Base-by-base conservation (phyloP, 257 asterid genomes). In the Oldenlandia corymbosa region DNA sequence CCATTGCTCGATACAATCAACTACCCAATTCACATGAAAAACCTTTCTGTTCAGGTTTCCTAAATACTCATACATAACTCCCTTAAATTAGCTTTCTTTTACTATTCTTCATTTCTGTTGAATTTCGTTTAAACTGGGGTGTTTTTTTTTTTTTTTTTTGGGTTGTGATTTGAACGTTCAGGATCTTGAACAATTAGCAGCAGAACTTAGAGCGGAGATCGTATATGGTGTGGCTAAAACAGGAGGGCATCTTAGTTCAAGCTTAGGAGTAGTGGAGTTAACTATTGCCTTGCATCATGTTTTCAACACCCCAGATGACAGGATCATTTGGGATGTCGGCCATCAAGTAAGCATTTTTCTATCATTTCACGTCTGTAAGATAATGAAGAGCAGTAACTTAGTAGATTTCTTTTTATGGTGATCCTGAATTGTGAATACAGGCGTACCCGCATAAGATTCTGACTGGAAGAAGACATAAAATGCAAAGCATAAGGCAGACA, bases 311-410 rank as follows among this genome's bases (percentile, higher is more conserved):
- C 95, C 96, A 2, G 81, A 79, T 2, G 96, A 89, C 64, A 86
- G 65, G 68, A 86, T 89, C n/a, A 81, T 89, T 10, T 89, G 96
- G 96, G 96, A 89, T 74, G 92, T 89, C 5, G 95, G 92, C 61
- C 95, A 88, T 76, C 96, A 88, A 85, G 96, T 88, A 32, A 77
- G 58, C 23, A 68, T 62, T 39, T 39, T 60, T 39, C 43, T 34
- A 9, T n/a, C 39, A 34, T 34, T 9, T 3, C 4, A 34, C 39
- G n/a, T n/a, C n/a, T n/a, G n/a, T n/a, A 34, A 34, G 11, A 41
- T 1, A 41, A 41, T 41, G 45, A 41, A 41, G 45, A 41, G 11
- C 45, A 41, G 13, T 10, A 41, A 16, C 36, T 18, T 20, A 5
- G 48, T 24, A 37, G 39, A 34, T 34, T 34, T 34, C 39, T 34